Conservation (phyloP, 192 early-diverging fungal genomes). For the Backusella mclennaniae region DNA sequence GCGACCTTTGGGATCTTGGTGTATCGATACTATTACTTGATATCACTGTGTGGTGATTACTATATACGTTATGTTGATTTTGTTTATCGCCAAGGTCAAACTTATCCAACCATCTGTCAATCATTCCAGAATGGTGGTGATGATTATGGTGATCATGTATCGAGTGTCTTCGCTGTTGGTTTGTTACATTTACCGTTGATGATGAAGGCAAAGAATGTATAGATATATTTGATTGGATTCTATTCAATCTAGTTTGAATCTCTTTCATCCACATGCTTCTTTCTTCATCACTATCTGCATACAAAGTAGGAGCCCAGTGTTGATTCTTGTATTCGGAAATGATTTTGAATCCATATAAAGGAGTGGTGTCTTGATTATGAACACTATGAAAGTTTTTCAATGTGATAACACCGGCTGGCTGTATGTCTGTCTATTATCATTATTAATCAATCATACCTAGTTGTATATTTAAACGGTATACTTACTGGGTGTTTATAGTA, state of each 20-base stretch:
- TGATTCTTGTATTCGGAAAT: conserved; percentile 1
- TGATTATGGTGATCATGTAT: background rate
- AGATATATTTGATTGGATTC: background rate
- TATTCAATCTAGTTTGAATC: background rate
- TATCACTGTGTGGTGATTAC: background rate
- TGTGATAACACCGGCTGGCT: background rate
- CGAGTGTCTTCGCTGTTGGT: background rate
- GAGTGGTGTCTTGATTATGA: background rate
- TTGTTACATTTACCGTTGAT: background rate
- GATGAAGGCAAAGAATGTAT: background rate
- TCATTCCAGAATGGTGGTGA: background rate
- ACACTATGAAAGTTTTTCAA: background rate
- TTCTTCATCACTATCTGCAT: background rate
- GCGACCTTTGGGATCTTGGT: background rate
- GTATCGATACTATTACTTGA: background rate
- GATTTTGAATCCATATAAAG: conserved; percentile 3
- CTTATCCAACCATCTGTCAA: conserved; percentile 3
- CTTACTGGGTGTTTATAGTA: background rate
- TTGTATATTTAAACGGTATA: background rate
- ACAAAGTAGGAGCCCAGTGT: background rate
- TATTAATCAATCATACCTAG: background rate
- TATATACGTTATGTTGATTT: background rate
- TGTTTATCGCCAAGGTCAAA: background rate
- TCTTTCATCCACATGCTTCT: background rate
- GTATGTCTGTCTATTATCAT: background rate